Conservation (phyloP, 139 green algal genomes). For the Coccomyxa sp. region DNA sequence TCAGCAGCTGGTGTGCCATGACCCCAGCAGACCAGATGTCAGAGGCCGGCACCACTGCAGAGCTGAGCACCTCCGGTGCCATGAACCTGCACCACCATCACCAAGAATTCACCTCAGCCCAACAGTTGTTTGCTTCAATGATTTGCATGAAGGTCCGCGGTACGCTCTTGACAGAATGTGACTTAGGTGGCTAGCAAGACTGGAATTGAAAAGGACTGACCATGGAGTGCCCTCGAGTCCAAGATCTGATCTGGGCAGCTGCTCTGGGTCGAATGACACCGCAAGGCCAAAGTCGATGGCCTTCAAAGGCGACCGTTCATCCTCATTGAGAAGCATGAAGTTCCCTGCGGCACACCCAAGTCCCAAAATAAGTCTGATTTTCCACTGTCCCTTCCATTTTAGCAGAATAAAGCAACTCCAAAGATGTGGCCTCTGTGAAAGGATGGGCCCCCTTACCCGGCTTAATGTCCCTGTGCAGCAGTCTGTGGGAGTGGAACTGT, state of each 20-base stretch:
- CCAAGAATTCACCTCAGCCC: too few relatives aligned
- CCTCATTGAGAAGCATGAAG: slow-evolving; percentile 83
- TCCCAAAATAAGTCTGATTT: too few relatives aligned
- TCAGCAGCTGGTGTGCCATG: slow-evolving; percentile 87
- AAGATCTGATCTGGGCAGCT: slow-evolving; percentile 73
- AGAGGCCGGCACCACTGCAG: slow-evolving; percentile 58
- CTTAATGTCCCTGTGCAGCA: slow-evolving; percentile 84
- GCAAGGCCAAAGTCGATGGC: slow-evolving; percentile 90
- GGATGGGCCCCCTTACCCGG: not conserved
- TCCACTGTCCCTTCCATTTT: not conserved
- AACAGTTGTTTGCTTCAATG: too few relatives aligned
- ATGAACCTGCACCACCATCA: slow-evolving; percentile 36
- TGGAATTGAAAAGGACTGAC: slow-evolving; percentile 18
- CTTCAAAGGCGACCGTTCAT: slow-evolving; percentile 68
- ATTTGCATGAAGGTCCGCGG: too few relatives aligned
- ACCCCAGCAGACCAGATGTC: slow-evolving; percentile 88
- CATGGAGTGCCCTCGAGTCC: slow-evolving; percentile 87
- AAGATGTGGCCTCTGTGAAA: not conserved
- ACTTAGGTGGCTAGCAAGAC: too few relatives aligned
- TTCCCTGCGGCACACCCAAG: slow-evolving; percentile 49
- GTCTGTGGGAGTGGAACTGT: slow-evolving; percentile 69
- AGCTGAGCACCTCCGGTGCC: slow-evolving; percentile 74
- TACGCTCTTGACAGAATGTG: too few relatives aligned
- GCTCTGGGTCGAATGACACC: slow-evolving; percentile 74
- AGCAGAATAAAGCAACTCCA: not conserved